Percentiles rank a stretch among this genome's conserved stretches.
Evolutionary conservation across 371 early-diverging fungal species (phyloP).

Genomic region (Syncephalastrum monosporum): DNA sequence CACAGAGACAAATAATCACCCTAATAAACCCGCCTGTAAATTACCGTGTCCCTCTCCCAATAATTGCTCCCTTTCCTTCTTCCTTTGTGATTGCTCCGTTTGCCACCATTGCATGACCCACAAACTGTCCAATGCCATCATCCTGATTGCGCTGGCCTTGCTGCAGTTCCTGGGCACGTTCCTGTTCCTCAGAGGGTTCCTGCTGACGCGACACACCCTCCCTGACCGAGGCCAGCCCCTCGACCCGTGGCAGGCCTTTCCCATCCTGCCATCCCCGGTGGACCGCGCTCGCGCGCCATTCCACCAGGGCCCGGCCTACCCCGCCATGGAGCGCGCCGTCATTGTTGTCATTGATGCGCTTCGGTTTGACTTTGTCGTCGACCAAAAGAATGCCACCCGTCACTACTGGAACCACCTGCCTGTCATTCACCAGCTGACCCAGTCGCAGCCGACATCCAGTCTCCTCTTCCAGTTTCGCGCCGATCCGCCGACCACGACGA

Average conservation of each 20-base stretch:
- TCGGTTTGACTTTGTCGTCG: slow-evolving; percentile 72
- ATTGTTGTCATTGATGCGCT: slow-evolving; percentile 90
- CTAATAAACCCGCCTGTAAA: too few relatives aligned
- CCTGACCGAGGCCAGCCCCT: neutral
- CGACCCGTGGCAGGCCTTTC: neutral
- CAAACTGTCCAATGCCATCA: neutral
- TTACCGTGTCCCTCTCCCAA: too few relatives aligned
- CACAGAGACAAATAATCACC: too few relatives aligned
- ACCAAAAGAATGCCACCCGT: slow-evolving; percentile 14
- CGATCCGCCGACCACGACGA: slow-evolving; percentile 97
- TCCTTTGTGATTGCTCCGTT: too few relatives aligned
- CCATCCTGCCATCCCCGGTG: neutral
- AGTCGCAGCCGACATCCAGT: slow-evolving; percentile 58
- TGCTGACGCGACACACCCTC: slow-evolving; percentile 77
- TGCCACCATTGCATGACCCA: too few relatives aligned
- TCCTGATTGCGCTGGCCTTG: slow-evolving; percentile 14
- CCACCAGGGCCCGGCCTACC: slow-evolving; percentile 14
- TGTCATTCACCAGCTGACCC: slow-evolving; percentile 53
- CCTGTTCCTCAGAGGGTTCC: slow-evolving; percentile 81
- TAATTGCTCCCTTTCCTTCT: too few relatives aligned
- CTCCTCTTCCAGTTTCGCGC: slow-evolving; percentile 83
- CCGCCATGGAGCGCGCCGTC: slow-evolving; percentile 66
- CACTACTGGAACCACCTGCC: slow-evolving; percentile 80
- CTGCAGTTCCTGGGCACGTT: slow-evolving; percentile 52
- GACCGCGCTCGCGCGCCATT: too few relatives aligned